Conservation (phyloP, 495 filamentous ascomycete species). For the Talaromyces trachyspermus region DNA sequence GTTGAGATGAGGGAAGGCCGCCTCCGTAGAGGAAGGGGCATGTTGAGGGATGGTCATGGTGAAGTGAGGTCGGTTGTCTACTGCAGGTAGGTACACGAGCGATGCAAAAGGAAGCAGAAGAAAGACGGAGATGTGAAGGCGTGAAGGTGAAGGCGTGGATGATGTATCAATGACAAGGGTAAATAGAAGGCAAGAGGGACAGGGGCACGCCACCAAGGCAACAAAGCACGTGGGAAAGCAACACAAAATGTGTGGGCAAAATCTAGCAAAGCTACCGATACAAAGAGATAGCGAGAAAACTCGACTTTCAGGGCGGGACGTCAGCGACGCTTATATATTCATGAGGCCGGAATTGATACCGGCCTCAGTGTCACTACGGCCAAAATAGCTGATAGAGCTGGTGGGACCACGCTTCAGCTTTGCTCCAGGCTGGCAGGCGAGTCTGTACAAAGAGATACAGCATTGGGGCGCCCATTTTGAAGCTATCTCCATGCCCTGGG, state of each 20-base stretch:
- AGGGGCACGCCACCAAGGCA: conserved; percentile 15
- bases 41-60: conserved; percentile 26
- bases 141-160: not conserved
- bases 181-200: conserved; percentile 17
- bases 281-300: conserved; percentile 13
- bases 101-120: not conserved
- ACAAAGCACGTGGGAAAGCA: conserved; percentile 28
- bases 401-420: conserved; percentile 3
- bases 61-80: no score
- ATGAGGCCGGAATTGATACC: conserved; percentile 57
- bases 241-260: conserved; percentile 9
- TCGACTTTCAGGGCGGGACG: conserved; percentile 21
- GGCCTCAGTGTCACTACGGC: conserved; percentile 31
- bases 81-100: no score
- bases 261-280: conserved; percentile 10
- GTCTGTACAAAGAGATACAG: not conserved
- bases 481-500: not conserved
- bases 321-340: conserved; percentile 47
- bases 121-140: not conserved
- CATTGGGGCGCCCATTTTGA: not conserved
- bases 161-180: not conserved
- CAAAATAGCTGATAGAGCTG: conserved; percentile 1
- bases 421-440: not conserved
- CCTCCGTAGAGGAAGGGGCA: conserved; percentile 33
- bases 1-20: conserved; percentile 49